Percentiles rank a stretch among this genome's conserved stretches.
phyloP scores from a whole-genome alignment of 495 filamentous ascomycete genomes.

The Friedmanniomyces simplex region DNA sequence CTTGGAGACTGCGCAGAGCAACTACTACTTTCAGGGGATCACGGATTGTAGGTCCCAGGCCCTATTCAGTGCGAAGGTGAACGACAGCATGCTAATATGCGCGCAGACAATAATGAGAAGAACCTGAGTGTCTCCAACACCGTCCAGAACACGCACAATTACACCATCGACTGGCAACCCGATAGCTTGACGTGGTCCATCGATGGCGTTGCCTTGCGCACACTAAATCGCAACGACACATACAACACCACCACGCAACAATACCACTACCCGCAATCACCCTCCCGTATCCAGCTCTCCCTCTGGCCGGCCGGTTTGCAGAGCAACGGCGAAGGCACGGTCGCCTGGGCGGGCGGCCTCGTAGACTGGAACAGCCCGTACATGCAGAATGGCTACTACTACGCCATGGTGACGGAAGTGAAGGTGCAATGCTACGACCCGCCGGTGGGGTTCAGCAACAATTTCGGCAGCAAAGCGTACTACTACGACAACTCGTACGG shows the following conservation, averaged over 20 bases:
- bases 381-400: conserved; percentile 86
- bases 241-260: conserved; percentile 74
- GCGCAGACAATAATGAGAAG: conserved; percentile 11
- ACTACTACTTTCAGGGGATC: conserved; percentile 95
- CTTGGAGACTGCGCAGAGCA: conserved; percentile 69
- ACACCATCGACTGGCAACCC: conserved; percentile 87
- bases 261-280: conserved; percentile 87
- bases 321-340: conserved; percentile 71
- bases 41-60: conserved; percentile 63
- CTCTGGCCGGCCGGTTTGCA: conserved; percentile 86
- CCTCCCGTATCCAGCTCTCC: conserved; percentile 85
- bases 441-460: conserved; percentile 47
- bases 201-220: conserved; percentile 66
- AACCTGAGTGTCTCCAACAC: conserved; percentile 68
- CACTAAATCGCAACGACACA: conserved; percentile 61
- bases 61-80: background rate
- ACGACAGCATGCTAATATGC: background rate
- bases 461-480: conserved; percentile 56
- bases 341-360: conserved; percentile 81
- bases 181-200: conserved; percentile 76
- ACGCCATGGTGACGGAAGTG: conserved; percentile 67
- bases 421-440: conserved; percentile 76
- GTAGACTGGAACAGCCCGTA: conserved; percentile 79
- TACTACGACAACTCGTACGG: conserved; percentile 55
- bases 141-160: conserved; percentile 72